Evolutionary conservation across 2,329 filamentous ascomycete genomes (phyloP), one percentile per base, ranked within the genome.

Genomic region (Uncinocarpus reesii): DNA sequence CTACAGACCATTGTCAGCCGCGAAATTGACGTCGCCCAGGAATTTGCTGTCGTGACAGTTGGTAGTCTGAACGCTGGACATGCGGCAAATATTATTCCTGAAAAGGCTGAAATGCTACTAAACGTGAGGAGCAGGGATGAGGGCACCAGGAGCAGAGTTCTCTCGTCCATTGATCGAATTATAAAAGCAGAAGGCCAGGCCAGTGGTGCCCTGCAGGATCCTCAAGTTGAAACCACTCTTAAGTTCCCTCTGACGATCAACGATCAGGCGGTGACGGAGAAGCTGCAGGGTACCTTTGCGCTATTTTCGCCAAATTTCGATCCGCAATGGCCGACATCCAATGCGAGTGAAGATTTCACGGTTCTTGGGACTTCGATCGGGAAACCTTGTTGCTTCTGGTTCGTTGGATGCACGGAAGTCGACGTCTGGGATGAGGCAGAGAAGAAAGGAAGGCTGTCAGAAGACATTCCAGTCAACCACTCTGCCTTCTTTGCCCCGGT

Each of bases 51-150:
- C 6, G 67, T 81, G 6, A 80, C 77, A 0, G 75, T 80, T 5
- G 76, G 75, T 7, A 71, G 70, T 45, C 60, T 81, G n/a, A 71
- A 78, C 51, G 77, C 75, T 0, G 78, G 78, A 1, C 71, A 77
- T 52, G 71, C 75, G 1, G 77, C 79, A 58, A 81, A 81, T 55
- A 71, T 81, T 48, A 80, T 81, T 46, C 67, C 75, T 0, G 74
- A 76, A 46, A 59, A 68, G 11, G 78, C 77, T 0, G 66, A 72
- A 42, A 64, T 81, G 3, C 73, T 73, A 10, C 59, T 81, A 32
- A 73, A 81, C 56, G 69, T 79, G 3, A 68, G 78, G 21, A 68
- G 72, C 18, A 68, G 70, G 2, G 66, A 65, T 7, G 57, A 66
- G 0, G 62, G 66, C 21, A 75, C 71, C 1, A 68, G 77, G 6